Base-by-base conservation (phyloP, 164 flowering plant genomes). In the Magnolia kwangsiensis region DNA sequence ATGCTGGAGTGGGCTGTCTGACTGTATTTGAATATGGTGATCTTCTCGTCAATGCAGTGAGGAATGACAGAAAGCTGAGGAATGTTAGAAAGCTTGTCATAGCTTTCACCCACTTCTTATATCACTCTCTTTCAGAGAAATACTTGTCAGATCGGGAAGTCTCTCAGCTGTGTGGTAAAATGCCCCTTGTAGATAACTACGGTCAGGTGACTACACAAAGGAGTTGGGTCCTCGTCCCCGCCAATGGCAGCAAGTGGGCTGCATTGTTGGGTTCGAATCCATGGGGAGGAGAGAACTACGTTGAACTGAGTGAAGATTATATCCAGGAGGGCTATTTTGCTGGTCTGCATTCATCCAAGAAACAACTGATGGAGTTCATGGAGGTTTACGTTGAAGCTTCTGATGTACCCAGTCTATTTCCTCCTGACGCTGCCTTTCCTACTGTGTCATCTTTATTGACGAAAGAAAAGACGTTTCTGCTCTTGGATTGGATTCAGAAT, bases 231-330 rank as follows among this genome's bases (percentile, higher is more conserved):
- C 89, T 88, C 75, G 90, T 91, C 11, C 90, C 95, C 45, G 88
- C 90, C 4, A 82, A 76, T 65, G 89, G 81, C 66, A 89, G 92
- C 76, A 86, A 83, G 49, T 91, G 92, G 95, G 83, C 79, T 11
- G 68, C 67, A 23, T 72, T 89, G 76, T 69, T 88, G 65, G 86
- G 77, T 70, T 82, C 87, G 55, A 88, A 91, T 75, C 90, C 89
- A 10, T 89, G 92, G 95, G 29, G 13, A 18, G 63, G 61, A 50
- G 79, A 83, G n/a, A 78, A 80, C 18, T 89, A 80, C 67, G 65
- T 90, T 24, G 89, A 87, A 78, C 80, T 92, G 13, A 81, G 82
- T 20, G 88, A 87, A 74, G 90, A 83, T 18, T 92, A 92, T 79
- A 49, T 86, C 76, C 76, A 10, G 27, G 77, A 83, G 0, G 82